These are phyloP conservation scores for Aspergillus fumigatus DNA, from an alignment of 2,329 filamentous ascomycete genomes.

Conservation along the genomic window DNA sequence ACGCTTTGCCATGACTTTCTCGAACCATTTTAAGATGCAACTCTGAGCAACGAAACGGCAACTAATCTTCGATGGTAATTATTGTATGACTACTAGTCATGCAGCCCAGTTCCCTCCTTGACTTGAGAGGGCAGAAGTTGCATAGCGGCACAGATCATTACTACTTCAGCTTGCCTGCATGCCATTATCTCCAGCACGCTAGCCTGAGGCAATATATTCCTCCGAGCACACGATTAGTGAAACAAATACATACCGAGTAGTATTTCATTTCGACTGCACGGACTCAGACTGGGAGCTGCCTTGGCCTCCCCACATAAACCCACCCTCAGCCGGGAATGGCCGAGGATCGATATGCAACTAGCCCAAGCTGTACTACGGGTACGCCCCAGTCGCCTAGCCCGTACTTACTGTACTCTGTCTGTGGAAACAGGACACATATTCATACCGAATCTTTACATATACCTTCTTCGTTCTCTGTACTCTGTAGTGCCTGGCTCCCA, in stretches of 20 bases:
- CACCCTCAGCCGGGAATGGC: slow-evolving; percentile 24
- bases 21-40: background rate
- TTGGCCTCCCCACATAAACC: slow-evolving; percentile 3
- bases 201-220: background rate
- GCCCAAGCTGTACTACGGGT: background rate
- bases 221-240: slow-evolving; percentile 12
- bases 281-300: slow-evolving; percentile 16
- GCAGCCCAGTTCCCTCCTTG: background rate
- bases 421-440: no score
- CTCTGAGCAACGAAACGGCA: background rate
- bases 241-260: slow-evolving; percentile 36
- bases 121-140: background rate
- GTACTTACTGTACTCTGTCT: no score
- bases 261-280: slow-evolving; percentile 29
- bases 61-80: background rate
- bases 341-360: slow-evolving; percentile 7
- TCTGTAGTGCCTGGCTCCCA: background rate
- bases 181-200: slow-evolving; percentile 1
- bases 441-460: background rate
- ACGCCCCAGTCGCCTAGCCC: background rate
- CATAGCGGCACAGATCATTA: background rate
- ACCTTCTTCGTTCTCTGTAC: background rate
- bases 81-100: background rate
- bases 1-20: background rate
- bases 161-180: background rate